Evolutionary conservation across 148 eudicot species (phyloP), one percentile per base, ranked within the genome.

Genomic region (Cornus suecica): DNA sequence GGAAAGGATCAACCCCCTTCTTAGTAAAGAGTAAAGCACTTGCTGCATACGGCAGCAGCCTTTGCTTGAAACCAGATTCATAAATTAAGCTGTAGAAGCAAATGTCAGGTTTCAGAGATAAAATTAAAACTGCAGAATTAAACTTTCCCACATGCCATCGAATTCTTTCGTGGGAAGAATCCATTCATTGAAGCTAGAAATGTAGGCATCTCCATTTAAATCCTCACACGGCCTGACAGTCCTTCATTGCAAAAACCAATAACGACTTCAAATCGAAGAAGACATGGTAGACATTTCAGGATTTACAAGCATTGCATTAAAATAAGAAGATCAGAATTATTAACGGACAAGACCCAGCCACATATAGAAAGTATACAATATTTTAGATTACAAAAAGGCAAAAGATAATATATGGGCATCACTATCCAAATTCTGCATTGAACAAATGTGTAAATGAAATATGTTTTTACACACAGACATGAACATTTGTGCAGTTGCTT

Each of bases 101-200:
- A 11, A 68, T 30, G 37, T n/a, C 15, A 72, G 22, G 22, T 66
- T 68, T 54, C n/a, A n/a, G n/a, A n/a, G n/a, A n/a, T n/a, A n/a
- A n/a, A n/a, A n/a, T n/a, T n/a, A n/a, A n/a, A n/a, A n/a, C n/a
- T n/a, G n/a, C n/a, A n/a, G n/a, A 45, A 61, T 86, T 76, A 28
- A 95, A 97, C 99, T 95, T 34, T 95, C 99, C 99, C 99, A 95
- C 97, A 95, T 85, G 82, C 97, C 99, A 80, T 95, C 97, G 76
- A 95, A 95, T 78, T 95, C 99, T 84, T 92, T 92, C 29, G 99
- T 97, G 37, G 99, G 99, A 84, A 95, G 97, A 77, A 82, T 85
- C 99, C 99, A 95, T 82, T 95, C 99, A 85, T 90, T 91, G 68
- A 95, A 95, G 88, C 91, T 95, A 69, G 97, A 88, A 83, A 76